These are phyloP conservation scores for Sporodiniella umbellata DNA, from an alignment of 371 early-diverging fungal genomes.

Conservation along the genomic window DNA sequence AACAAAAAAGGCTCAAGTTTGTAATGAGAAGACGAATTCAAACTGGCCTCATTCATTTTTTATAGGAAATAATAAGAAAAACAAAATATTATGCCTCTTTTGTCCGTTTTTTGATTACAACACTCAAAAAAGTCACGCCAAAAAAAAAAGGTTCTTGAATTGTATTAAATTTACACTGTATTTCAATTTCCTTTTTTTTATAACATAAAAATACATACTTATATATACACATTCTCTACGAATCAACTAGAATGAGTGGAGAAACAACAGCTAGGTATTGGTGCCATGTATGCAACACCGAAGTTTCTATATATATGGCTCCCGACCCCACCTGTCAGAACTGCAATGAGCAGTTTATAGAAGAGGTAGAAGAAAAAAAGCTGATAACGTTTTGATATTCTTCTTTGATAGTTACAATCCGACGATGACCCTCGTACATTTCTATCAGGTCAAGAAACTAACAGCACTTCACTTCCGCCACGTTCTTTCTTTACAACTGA, in stretches of 20 bases:
- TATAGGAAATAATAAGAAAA: neutral
- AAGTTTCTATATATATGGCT: conserved; percentile 45
- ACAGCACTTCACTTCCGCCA: neutral
- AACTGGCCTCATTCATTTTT: conserved; percentile 13
- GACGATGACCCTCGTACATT: conserved; percentile 47
- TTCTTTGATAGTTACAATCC: conserved; percentile 29
- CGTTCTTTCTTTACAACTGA: conserved; percentile 2
- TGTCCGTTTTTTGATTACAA: no score
- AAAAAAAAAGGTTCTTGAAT: no score
- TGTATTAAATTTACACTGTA: no score
- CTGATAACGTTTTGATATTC: neutral
- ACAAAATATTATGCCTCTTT: neutral
- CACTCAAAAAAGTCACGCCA: no score
- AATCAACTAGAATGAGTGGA: conserved; percentile 6
- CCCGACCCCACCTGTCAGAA: conserved; percentile 61
- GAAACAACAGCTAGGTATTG: conserved; percentile 32
- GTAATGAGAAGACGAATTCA: conserved; percentile 21
- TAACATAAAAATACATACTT: neutral
- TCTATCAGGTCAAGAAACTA: conserved; percentile 8
- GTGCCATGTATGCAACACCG: conserved; percentile 42
- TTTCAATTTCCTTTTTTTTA: neutral
- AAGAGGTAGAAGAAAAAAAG: conserved; percentile 45
- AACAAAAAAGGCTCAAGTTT: conserved; percentile 72
- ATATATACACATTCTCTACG: neutral
- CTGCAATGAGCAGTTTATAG: conserved; percentile 65